phyloP scores from a whole-genome alignment of 1,284 basidiomycete genomes.

The Taiwanofungus camphoratus region DNA sequence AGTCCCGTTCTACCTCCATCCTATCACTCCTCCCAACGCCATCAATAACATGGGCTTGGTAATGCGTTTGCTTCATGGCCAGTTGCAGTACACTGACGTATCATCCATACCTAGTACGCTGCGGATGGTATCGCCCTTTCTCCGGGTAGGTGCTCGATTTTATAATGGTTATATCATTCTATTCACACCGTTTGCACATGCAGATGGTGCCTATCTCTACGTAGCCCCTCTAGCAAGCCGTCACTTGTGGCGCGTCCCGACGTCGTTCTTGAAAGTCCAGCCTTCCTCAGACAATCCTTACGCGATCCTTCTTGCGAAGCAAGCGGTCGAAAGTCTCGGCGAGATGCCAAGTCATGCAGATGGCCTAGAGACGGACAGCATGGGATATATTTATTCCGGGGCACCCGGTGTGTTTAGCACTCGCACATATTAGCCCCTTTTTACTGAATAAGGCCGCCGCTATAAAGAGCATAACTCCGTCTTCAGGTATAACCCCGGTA shows the following conservation, averaged over 20 bases:
- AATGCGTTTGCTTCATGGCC: neutral
- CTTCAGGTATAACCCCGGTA: slow-evolving; percentile 21
- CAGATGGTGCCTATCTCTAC: slow-evolving; percentile 25
- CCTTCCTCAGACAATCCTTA: slow-evolving; percentile 19
- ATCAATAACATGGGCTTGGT: slow-evolving; percentile 12
- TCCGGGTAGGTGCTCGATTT: slow-evolving; percentile 5
- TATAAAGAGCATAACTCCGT: slow-evolving; percentile 24
- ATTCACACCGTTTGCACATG: neutral
- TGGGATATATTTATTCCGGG: slow-evolving; percentile 23
- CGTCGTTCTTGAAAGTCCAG: slow-evolving; percentile 20
- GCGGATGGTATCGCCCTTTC: slow-evolving; percentile 16
- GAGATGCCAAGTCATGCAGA: slow-evolving; percentile 22
- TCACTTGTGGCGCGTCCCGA: slow-evolving; percentile 23
- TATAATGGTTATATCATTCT: neutral
- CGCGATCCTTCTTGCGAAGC: slow-evolving; percentile 16
- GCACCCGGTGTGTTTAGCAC: slow-evolving; percentile 12
- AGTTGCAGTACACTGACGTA: neutral
- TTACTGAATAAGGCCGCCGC: neutral
- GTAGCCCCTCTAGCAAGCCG: slow-evolving; percentile 23
- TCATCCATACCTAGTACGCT: slow-evolving; percentile 7
- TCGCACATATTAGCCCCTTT: neutral
- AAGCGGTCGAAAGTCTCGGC: slow-evolving; percentile 17
- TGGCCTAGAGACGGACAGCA: slow-evolving; percentile 23
- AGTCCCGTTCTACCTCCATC: slow-evolving; percentile 10
- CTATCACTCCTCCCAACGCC: slow-evolving; percentile 11